phyloP scores from a whole-genome alignment of 2,329 filamentous ascomycete genomes.

The Alternaria arbusti region DNA sequence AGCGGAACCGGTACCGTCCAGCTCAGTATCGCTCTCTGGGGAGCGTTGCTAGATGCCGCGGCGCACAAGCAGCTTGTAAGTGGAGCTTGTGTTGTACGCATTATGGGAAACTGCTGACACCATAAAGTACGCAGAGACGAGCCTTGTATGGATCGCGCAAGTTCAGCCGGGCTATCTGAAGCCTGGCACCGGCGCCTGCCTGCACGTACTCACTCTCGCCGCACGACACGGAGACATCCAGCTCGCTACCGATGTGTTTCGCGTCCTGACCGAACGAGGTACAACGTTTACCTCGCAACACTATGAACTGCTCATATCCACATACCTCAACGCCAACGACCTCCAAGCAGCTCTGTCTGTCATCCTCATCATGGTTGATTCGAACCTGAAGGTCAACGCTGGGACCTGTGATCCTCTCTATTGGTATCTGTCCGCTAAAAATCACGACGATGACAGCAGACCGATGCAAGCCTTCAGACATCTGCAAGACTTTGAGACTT shows the following conservation, averaged over 20 bases:
- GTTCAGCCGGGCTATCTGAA: constrained; percentile 66
- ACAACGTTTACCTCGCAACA: constrained; percentile 69
- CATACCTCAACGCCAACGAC: constrained; percentile 68
- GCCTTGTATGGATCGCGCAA: constrained; percentile 73
- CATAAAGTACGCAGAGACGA: constrained; percentile 65
- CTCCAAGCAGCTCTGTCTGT: constrained; percentile 71
- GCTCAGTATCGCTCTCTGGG: constrained; percentile 67
- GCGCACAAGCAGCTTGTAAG: constrained; percentile 65
- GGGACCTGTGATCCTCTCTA: constrained; percentile 70
- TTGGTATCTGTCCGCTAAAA: constrained; percentile 58
- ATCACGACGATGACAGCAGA: constrained; percentile 47
- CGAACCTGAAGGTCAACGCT: constrained; percentile 63
- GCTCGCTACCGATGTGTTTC: constrained; percentile 75
- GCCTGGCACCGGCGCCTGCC: constrained; percentile 69
- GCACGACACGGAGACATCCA: constrained; percentile 70
- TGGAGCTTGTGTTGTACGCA: neutral
- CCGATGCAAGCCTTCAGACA: constrained; percentile 61
- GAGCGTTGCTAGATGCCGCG: constrained; percentile 77
- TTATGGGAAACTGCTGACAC: constrained; percentile 9
- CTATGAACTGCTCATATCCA: constrained; percentile 79
- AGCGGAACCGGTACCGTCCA: constrained; percentile 30
- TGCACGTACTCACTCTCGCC: constrained; percentile 75
- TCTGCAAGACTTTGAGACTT: constrained; percentile 62
- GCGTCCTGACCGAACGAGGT: constrained; percentile 65
- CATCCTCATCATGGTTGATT: constrained; percentile 74